phyloP scores from a whole-genome alignment of 2,329 filamentous ascomycete species.

The Tolypocladium nubicola region DNA sequence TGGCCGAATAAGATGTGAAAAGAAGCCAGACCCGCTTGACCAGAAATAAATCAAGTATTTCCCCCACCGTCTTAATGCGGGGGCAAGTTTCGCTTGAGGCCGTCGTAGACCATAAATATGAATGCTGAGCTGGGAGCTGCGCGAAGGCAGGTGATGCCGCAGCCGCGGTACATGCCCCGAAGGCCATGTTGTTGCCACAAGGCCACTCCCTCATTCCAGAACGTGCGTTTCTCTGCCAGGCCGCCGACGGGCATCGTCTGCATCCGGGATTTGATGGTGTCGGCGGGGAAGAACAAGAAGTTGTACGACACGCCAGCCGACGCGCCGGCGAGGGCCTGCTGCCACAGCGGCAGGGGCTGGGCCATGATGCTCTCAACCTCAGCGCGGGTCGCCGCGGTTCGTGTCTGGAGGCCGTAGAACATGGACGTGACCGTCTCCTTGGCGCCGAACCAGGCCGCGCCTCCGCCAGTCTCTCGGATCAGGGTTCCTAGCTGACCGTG shows the following conservation, averaged over 20 bases:
- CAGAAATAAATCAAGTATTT: neutral
- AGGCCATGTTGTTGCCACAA: conserved; percentile 79
- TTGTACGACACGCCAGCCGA: conserved; percentile 90
- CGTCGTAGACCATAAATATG: conserved; percentile 94
- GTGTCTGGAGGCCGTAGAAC: conserved; percentile 51
- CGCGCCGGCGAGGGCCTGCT: conserved; percentile 81
- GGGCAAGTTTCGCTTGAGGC: conserved; percentile 60
- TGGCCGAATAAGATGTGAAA: conserved; percentile 9
- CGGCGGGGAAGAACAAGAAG: conserved; percentile 92
- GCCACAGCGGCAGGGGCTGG: conserved; percentile 62
- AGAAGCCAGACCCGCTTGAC: neutral
- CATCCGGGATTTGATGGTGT: conserved; percentile 96
- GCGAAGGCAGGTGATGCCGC: conserved; percentile 81
- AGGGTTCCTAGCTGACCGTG: conserved; percentile 88
- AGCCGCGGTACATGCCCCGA: conserved; percentile 82
- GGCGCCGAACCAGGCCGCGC: conserved; percentile 88
- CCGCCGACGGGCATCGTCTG: conserved; percentile 69
- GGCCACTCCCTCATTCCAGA: conserved; percentile 58
- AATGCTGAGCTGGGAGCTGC: conserved; percentile 94
- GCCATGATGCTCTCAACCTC: conserved; percentile 31
- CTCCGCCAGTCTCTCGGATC: conserved; percentile 86
- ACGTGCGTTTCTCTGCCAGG: conserved; percentile 48
- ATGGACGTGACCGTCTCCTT: conserved; percentile 71
- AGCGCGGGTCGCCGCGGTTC: conserved; percentile 23
- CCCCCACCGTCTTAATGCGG: conserved; percentile 20